phyloP scores from a whole-genome alignment of 345 rosid species.

The Linum lewisii region DNA sequence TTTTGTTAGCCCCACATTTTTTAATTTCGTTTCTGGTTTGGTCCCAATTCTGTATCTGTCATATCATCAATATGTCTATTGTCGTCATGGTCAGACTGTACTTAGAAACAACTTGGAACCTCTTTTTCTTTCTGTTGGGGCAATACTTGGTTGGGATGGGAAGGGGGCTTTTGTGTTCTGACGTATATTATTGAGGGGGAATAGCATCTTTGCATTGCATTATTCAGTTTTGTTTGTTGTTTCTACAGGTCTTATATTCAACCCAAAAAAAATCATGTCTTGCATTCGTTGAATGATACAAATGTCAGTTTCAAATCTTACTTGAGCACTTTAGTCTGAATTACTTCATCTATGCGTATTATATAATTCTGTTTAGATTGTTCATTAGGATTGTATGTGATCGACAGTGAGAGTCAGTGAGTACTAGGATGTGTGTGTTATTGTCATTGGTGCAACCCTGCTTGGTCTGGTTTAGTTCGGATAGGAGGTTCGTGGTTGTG shows the following conservation, averaged over 20 bases:
- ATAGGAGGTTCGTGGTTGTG: no score
- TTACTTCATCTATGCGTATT: no score
- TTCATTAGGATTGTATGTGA: no score
- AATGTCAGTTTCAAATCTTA: background rate
- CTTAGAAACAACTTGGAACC: background rate
- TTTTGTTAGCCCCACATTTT: background rate
- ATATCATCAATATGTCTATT: background rate
- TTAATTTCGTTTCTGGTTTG: background rate
- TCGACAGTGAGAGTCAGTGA: no score
- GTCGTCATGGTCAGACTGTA: conserved; percentile 1
- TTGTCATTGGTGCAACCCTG: no score
- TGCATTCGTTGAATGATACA: background rate
- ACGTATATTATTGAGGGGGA: background rate
- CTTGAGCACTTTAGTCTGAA: no score
- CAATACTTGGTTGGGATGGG: no score
- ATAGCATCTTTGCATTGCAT: conserved; percentile 2
- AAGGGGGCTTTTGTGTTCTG: background rate
- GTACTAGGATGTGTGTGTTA: no score
- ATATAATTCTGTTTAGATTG: no score
- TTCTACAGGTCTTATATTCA: background rate
- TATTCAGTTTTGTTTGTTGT: background rate
- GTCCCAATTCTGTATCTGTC: conserved; percentile 1
- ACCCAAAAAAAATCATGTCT: background rate
- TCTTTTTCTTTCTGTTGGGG: background rate
- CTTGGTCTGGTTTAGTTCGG: no score